Base-by-base conservation (phyloP, 176 grass and related monocot genomes). In the Luzula sylvatica region DNA sequence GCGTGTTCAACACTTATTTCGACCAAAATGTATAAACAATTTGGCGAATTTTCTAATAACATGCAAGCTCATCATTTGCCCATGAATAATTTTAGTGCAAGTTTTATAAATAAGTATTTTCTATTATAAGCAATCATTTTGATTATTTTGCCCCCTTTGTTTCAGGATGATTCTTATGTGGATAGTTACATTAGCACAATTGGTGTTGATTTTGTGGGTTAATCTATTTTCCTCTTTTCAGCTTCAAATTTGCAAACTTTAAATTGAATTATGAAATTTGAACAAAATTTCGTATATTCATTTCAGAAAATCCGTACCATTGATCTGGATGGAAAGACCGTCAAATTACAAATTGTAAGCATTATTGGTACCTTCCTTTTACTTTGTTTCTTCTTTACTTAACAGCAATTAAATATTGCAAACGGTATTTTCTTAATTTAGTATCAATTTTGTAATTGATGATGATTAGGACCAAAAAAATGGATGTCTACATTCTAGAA, bases 151-250 rank as follows among this genome's bases (percentile, higher is more conserved):
- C 5, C 13, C 22, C 8, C 0, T 4, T 28, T 12, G 30, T 61
- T 58, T 23, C 77, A 95, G 89, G 89, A 95, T 70, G 83, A 88
- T 55, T 75, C 83, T 15, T 95, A 73, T 52, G 83, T 88, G 3
- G 89, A 95, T 69, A 88, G 80, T 46, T 95, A 88, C 58, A 95
- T 88, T 57, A 95, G 83, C 58, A 95, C 89, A 18, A 95, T 95
- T 71, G 83, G 89, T 17, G 83, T 95, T 60, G 89, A 95, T 95
- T 95, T 95, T 43, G 83, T 88, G 47, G 88, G 89, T 75, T 28
- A 15, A 50, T 69, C 26, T 13, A 53, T 32, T 64, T 39, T 24
- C 66, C 0, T 28, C 26, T 8, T 12, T 46, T 46, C 50, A 26
- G 19, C 38, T 75, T 66, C 25, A 20, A 30, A 29, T 60, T 53